Evolutionary conservation across 108 stramenopile genomes (phyloP), one percentile per base, ranked within the genome.

Genomic region (Pseudonitzschia multiseries): DNA sequence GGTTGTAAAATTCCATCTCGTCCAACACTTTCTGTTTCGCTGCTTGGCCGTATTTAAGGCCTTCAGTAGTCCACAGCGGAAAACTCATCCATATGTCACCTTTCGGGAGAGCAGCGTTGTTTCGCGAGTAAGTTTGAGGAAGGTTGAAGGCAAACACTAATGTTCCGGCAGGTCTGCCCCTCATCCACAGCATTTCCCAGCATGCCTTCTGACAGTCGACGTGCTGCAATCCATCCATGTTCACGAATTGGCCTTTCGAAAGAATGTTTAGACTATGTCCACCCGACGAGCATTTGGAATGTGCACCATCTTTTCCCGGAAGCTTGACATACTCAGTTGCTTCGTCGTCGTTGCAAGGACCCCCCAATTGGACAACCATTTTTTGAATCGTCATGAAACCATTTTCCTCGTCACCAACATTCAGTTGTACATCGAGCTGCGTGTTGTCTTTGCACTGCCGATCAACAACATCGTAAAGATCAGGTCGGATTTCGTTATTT

Each of bases 101-200:
- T 24, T 69, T 66, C 44, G 75, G 70, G 9, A 80, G 52, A 28
- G 68, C 33, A 22, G 75, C 75, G 15, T 76, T 76, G 69, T 79
- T 79, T 24, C 83, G 80, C 10, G 26, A 32, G 29, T 67, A 69
- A 32, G 78, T 69, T 22, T 67, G 26, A 33, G 72, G 60, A 33
- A 84, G 64, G 20, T 50, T 36, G 48, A 84, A 78, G 12, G 71
- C 33, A 64, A 81, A 33, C 63, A 88, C 75, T 15, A 90, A 56
- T 8, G 85, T 75, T 57, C 89, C 89, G 13, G 85, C 84, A 15
- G 77, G 69, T 17, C 68, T 74, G 75, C 79, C 76, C 26, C 80
- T 51, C n/a, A 82, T 65, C 89, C 89, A 90, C 31, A 82, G 64
- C 51, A 90, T 76, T 70, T 90, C 89, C 87, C 87, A 90, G 20